Percentiles rank a stretch among this genome's conserved stretches.
Conservation (phyloP, 2,329 filamentous ascomycete genomes). For the Trichoderma atroviride region DNA sequence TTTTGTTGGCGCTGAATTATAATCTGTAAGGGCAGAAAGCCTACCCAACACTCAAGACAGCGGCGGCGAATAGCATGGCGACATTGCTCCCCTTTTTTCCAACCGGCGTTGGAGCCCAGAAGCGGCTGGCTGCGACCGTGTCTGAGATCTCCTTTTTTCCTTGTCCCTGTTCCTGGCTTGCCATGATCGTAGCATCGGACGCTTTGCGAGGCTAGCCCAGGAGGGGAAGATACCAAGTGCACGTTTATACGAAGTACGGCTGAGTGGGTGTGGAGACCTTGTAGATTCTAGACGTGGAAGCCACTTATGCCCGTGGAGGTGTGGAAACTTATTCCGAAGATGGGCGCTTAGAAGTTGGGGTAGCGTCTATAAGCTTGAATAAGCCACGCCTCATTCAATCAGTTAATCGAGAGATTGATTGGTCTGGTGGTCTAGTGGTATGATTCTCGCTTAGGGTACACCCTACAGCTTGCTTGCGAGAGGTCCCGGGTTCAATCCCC, state of each 20-base stretch:
- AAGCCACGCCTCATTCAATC: not conserved
- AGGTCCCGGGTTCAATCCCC: conserved; percentile 53
- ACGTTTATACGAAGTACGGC: not conserved
- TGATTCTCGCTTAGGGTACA: conserved; percentile 70
- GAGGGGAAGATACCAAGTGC: not conserved
- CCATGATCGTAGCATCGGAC: not conserved
- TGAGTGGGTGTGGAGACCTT: not conserved
- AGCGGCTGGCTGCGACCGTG: not conserved
- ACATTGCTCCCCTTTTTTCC: not conserved
- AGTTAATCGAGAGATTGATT: conserved; percentile 10
- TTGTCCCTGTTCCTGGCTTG: not conserved
- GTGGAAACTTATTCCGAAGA: not conserved
- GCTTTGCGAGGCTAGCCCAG: not conserved
- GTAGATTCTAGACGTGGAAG: not conserved
- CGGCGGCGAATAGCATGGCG: not conserved
- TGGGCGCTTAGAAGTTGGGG: not conserved
- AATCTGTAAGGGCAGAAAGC: not conserved
- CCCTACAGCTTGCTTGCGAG: conserved; percentile 46
- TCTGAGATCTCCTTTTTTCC: not conserved
- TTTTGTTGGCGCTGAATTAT: not conserved
- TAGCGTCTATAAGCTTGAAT: not conserved
- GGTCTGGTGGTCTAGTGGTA: conserved; percentile 67
- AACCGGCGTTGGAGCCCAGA: not conserved
- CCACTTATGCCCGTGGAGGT: no score
- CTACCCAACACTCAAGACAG: not conserved